Evolutionary conservation across 2,329 filamentous ascomycete genomes (phyloP).

Genomic region (Phialophora verrucosa): DNA sequence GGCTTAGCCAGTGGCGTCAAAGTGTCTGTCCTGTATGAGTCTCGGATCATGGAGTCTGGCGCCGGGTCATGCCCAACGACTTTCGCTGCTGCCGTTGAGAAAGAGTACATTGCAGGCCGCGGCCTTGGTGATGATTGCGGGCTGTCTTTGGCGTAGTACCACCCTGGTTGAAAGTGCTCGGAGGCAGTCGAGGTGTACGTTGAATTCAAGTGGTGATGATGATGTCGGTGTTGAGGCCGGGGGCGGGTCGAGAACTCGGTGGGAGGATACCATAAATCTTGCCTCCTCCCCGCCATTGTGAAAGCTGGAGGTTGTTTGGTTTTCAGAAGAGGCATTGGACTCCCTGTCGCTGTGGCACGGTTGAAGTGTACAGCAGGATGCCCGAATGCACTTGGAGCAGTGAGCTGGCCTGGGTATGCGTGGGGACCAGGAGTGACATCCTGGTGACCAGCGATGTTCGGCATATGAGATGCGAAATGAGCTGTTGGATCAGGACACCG

Average conservation of each 20-base stretch:
- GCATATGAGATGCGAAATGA: conserved; percentile 21
- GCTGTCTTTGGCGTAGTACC: conserved; percentile 36
- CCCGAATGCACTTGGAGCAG: neutral
- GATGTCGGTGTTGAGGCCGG: conserved; percentile 17
- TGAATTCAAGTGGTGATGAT: conserved; percentile 15
- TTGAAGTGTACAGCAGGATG: conserved; percentile 23
- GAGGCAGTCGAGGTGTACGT: conserved; percentile 15
- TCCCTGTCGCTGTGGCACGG: conserved; percentile 39
- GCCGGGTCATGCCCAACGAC: conserved; percentile 35
- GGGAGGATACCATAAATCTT: conserved; percentile 21
- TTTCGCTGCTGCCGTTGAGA: conserved; percentile 39
- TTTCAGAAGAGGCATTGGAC: conserved; percentile 37
- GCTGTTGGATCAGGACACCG: conserved; percentile 35
- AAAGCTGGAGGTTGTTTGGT: conserved; percentile 21
- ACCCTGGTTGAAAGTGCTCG: conserved; percentile 39
- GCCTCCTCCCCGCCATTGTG: conserved; percentile 11
- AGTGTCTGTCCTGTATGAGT: conserved; percentile 40
- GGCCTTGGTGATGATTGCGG: conserved; percentile 7
- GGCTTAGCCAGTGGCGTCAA: conserved; percentile 38
- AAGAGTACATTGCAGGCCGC: conserved; percentile 33
- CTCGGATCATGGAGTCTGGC: conserved; percentile 39
- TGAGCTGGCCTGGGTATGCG: conserved; percentile 6
- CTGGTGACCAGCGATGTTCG: conserved; percentile 5
- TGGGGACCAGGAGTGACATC: conserved; percentile 2
- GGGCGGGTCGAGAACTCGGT: neutral